Evolutionary conservation across 805 yeast genomes (phyloP).

Genomic region (Candida dendrica): DNA sequence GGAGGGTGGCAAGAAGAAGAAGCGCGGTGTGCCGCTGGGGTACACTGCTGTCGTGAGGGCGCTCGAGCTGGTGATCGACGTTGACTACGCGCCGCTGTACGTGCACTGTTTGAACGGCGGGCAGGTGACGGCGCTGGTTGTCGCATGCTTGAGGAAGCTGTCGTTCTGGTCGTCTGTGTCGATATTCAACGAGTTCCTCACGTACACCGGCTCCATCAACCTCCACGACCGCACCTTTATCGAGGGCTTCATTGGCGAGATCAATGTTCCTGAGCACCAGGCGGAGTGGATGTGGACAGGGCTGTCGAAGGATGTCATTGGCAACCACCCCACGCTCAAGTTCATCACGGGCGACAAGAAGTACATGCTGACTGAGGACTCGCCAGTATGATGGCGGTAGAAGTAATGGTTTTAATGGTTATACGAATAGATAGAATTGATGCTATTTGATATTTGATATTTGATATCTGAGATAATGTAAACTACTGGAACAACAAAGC

Average conservation of each 20-base stretch:
- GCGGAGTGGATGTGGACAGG: slow-evolving; percentile 29
- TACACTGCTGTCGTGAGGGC: slow-evolving; percentile 53
- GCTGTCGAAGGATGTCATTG: slow-evolving; percentile 19
- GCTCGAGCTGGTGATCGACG: slow-evolving; percentile 54
- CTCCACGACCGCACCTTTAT: slow-evolving; percentile 80
- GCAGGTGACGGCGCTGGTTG: slow-evolving; percentile 71
- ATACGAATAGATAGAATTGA: background rate
- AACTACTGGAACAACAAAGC: slow-evolving; percentile 51
- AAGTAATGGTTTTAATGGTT: no score
- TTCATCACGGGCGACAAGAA: slow-evolving; percentile 4
- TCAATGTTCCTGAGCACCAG: slow-evolving; percentile 41
- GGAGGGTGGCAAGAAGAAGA: slow-evolving; percentile 61
- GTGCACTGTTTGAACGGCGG: slow-evolving; percentile 89
- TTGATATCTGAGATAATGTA: background rate
- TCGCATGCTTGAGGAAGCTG: slow-evolving; percentile 79
- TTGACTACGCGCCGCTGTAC: slow-evolving; percentile 61
- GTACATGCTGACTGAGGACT: background rate
- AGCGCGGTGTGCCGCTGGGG: slow-evolving; percentile 76
- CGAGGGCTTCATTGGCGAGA: slow-evolving; percentile 65
- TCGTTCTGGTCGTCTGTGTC: slow-evolving; percentile 88
- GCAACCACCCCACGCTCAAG: slow-evolving; percentile 19
- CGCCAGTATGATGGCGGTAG: no score
- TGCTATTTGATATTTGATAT: no score
- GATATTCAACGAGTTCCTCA: slow-evolving; percentile 76
- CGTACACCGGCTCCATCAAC: slow-evolving; percentile 69